Evolutionary conservation across 2,329 filamentous ascomycete species (phyloP), one percentile per base, ranked within the genome.

Genomic region (Pseudogymnoascus sp.): DNA sequence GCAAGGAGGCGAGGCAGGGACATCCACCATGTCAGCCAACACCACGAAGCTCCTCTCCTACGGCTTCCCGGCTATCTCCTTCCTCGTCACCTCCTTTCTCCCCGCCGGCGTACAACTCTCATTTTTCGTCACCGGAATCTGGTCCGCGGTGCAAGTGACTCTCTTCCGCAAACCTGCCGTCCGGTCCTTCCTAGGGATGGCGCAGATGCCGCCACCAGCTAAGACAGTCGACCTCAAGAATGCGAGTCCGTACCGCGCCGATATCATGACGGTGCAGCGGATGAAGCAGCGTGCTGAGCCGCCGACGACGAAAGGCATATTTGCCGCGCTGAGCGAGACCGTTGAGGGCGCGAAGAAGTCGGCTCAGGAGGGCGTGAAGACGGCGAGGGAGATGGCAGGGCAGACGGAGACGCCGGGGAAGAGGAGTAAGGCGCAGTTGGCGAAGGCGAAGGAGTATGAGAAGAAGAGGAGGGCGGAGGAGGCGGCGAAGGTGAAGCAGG

Each of bases 91-190:
- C 61, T 68, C 75, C 11, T 74, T 73, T 65, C 69, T 80, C 52
- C 74, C 74, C 21, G 72, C 82, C 23, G 79, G 77, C 19, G 72
- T 89, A 2, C 85, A 88, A 70, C 69, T 89, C 31, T 88, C 84
- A 75, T 89, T 91, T 75, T 72, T 81, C 61, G 66, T 75, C 12
- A 75, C 78, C 2, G 72, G 73, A 61, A 0, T 72, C 4, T 64
- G 76, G 12, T 75, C 77, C 49, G 72, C 66, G 37, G 2, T 69
- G 19, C 83, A 86, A 73, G 70, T 78, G 4, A 72, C 71, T 55
- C 61, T 81, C 3, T 74, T 84, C 64, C 75, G 76, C 65, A 73
- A 73, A 55, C 64, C 70, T 4, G 69, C 68, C 67, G 72, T 81
- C 66, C 75, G 80, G 38, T 62, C 65, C 1, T 68, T 65, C 63